Evolutionary conservation across 2,329 filamentous ascomycete species (phyloP), one percentile per base, ranked within the genome.

Genomic region (Xylaria arbuscula): DNA sequence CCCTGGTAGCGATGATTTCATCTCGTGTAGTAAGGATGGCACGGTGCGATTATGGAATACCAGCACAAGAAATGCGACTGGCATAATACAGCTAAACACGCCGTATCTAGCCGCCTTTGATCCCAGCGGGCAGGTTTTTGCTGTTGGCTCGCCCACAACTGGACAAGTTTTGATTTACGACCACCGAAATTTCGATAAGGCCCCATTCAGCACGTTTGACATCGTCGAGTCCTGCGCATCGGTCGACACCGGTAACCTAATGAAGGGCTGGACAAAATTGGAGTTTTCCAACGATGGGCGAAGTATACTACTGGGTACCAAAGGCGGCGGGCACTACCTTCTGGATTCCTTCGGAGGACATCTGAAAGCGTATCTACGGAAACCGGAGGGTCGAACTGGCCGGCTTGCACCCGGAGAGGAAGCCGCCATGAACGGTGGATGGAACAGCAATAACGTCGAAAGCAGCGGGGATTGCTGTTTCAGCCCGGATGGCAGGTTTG

Each of bases 211-310:
- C 11, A 92, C 88, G 9, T 96, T 98, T 76, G 95, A 98, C 76
- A 84, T 98, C 17, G 81, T 89, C 28, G 88, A 90, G 64, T 81
- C 84, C 59, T 83, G 83, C 54, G 77, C 82, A 76, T 68, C 81
- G 76, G 75, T 84, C 59, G 83, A 87, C 71, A 80, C 84, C 6
- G 87, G 90, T 56, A 89, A 92, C 60, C 81, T 86, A 1, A 83
- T 88, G 69, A 86, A 86, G 61, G 90, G 90, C 11, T 99, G 96
- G 96, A 96, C 93, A 1, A 94, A 92, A 74, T 86, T 99, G 50
- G 94, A 97, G 75, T 98, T 99, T 78, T 96, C 93, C 66, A 99
- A 99, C 76, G 96, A 99, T 76, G 96, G 96, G 19, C 97, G 97
- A 77, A 89, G 89, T 68, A 81, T 99, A 56, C 86, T 99, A 5